These are phyloP conservation scores for Typha latifolia DNA, from an alignment of 176 grass and related monocot genomes.

Conservation along the genomic window DNA sequence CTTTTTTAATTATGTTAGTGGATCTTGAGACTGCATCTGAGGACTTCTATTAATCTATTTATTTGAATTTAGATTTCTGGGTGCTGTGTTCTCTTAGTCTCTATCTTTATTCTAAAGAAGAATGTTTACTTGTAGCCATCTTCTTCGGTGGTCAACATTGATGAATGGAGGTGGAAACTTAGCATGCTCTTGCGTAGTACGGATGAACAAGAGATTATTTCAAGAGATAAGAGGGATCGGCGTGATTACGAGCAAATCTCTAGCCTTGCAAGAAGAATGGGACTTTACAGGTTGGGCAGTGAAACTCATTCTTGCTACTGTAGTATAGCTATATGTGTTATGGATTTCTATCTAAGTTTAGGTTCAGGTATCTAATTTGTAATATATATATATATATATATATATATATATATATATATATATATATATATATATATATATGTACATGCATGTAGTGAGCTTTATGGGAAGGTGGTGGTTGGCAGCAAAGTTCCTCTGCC, in stretches of 20 bases:
- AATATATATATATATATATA: not conserved
- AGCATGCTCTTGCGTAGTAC: slow-evolving; percentile 67
- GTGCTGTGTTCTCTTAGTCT: not conserved
- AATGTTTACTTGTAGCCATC: slow-evolving; percentile 39
- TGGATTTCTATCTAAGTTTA: slow-evolving; percentile 1
- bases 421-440: not conserved
- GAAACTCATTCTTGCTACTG: not conserved
- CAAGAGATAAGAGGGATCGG: slow-evolving; percentile 77
- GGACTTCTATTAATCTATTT: not conserved
- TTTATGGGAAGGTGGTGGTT: slow-evolving; percentile 86
- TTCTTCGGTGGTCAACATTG: slow-evolving; percentile 85
- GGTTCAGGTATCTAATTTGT: not conserved
- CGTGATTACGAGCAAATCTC: slow-evolving; percentile 88
- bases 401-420: not conserved
- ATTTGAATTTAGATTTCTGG: not conserved
- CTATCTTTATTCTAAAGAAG: not conserved
- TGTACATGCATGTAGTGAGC: slow-evolving; percentile 34
- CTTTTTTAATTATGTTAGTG: too few relatives aligned
- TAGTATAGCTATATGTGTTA: not conserved
- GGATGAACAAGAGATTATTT: slow-evolving; percentile 90
- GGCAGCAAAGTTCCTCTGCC: slow-evolving; percentile 87
- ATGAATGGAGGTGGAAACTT: slow-evolving; percentile 99
- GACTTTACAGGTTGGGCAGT: slow-evolving; percentile 55
- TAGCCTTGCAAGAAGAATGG: slow-evolving; percentile 70
- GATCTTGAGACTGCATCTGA: not conserved